Conservation (phyloP, 2,329 filamentous ascomycete genomes). For the Orbilia brochopaga region DNA sequence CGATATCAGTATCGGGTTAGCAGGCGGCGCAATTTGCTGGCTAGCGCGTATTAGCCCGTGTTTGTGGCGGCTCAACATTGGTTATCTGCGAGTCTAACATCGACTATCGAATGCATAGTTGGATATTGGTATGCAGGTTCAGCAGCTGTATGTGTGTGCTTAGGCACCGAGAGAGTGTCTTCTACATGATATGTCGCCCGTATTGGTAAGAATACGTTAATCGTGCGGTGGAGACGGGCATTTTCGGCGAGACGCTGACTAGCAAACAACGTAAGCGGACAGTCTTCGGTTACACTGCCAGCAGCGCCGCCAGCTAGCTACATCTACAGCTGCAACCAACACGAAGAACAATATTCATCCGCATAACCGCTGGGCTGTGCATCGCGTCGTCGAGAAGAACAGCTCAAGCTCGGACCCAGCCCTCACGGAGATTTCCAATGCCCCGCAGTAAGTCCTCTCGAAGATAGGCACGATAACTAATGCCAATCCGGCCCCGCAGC, state of each 20-base stretch:
- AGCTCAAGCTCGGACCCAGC: neutral
- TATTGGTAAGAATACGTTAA: too few relatives aligned
- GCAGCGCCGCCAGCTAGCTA: too few relatives aligned
- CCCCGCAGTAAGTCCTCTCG: neutral
- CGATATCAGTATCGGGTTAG: too few relatives aligned
- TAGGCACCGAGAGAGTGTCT: neutral
- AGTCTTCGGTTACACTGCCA: too few relatives aligned
- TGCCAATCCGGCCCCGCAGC: neutral
- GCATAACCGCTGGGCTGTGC: neutral
- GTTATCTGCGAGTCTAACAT: too few relatives aligned
- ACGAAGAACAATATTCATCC: neutral
- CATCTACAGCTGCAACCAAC: neutral
- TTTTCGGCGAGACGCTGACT: constrained; percentile 2
- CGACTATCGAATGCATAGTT: too few relatives aligned
- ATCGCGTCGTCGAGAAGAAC: neutral
- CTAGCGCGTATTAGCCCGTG: too few relatives aligned
- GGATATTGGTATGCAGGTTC: too few relatives aligned
- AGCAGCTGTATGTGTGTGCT: neutral
- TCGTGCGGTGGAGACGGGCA: neutral
- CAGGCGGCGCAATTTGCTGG: too few relatives aligned
- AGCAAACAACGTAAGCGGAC: neutral
- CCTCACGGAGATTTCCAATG: neutral
- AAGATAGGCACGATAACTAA: neutral
- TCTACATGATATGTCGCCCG: neutral
- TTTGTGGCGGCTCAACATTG: too few relatives aligned